phyloP scores from a whole-genome alignment of 1,139 yeast species.

The Kluyveromyces sp. region DNA sequence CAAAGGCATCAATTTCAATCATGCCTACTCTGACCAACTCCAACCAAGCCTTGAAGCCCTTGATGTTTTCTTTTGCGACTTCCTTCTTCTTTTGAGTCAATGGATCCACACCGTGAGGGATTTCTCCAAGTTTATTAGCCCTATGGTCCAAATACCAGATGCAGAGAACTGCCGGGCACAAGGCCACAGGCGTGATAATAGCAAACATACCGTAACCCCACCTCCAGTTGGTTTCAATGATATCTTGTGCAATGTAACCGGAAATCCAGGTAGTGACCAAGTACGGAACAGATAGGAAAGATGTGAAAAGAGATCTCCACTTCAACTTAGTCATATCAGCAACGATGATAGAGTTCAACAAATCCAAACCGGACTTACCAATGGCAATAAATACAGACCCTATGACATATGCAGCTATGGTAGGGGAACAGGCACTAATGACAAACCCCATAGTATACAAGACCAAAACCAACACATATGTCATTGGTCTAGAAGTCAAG shows the following conservation, averaged over 20 bases:
- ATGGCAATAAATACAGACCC: conserved; percentile 62
- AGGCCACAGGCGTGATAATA: conserved; percentile 55
- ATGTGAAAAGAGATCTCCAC: conserved; percentile 56
- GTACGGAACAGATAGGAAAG: conserved; percentile 60
- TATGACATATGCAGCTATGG: conserved; percentile 56
- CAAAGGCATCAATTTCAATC: conserved; percentile 34
- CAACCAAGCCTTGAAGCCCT: conserved; percentile 9
- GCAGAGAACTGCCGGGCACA: conserved; percentile 42
- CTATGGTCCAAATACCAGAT: conserved; percentile 30
- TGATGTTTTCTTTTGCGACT: conserved; percentile 8
- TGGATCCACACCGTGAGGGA: conserved; percentile 13
- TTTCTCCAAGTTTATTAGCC: conserved; percentile 23
- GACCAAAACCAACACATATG: conserved; percentile 45
- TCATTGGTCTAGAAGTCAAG: conserved; percentile 57
- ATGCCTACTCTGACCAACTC: conserved; percentile 14
- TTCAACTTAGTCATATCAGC: conserved; percentile 61
- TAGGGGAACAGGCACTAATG: conserved; percentile 54
- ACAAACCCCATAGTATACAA: conserved; percentile 63
- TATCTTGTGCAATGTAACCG: conserved; percentile 43
- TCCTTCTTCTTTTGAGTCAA: conserved; percentile 15
- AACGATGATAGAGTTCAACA: conserved; percentile 48
- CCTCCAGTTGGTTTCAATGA: conserved; percentile 42
- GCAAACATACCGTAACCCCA: conserved; percentile 77
- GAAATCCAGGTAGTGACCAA: conserved; percentile 67
- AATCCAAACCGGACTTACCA: conserved; percentile 58